Conservation (phyloP, 441 rosid species). For the Pelargonium myrrhifolium region DNA sequence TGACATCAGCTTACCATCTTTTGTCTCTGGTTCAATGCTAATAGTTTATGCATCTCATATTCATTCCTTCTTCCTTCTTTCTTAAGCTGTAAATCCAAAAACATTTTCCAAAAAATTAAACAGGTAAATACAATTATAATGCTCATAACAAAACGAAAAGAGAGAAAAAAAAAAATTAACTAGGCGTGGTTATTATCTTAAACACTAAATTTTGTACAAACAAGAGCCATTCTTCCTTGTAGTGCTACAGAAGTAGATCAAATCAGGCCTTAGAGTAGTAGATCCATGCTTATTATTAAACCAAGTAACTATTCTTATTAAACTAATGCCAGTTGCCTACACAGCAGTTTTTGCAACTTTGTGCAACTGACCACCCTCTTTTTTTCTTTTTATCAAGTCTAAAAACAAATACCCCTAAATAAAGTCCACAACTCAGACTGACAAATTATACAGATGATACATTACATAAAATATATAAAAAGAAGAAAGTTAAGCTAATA, state of each 20-base stretch:
- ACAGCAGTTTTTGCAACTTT: too few species aligned
- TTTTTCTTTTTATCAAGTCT: too few species aligned
- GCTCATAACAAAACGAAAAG: background rate
- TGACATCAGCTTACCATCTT: constrained; percentile 55
- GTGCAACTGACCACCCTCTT: too few species aligned
- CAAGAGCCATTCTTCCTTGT: background rate
- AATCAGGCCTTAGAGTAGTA: too few species aligned
- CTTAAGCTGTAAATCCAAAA: constrained; percentile 52
- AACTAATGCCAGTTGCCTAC: too few species aligned
- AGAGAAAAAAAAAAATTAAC: background rate
- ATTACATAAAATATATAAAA: background rate
- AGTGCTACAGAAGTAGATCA: too few species aligned
- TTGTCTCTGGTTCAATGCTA: constrained; percentile 92
- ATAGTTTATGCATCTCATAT: constrained; percentile 91
- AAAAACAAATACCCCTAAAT: background rate
- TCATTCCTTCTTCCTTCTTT: constrained; percentile 96
- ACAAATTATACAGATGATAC: background rate
- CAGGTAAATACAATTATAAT: background rate
- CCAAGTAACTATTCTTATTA: too few species aligned
- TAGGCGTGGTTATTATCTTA: background rate
- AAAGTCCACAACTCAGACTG: background rate
- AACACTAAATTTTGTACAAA: background rate
- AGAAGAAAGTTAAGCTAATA: background rate
- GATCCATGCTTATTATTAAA: too few species aligned
- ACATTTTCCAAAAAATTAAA: constrained; percentile 1